Evolutionary conservation across 345 rosid genomes (phyloP).

Genomic region (Syzygium grande): DNA sequence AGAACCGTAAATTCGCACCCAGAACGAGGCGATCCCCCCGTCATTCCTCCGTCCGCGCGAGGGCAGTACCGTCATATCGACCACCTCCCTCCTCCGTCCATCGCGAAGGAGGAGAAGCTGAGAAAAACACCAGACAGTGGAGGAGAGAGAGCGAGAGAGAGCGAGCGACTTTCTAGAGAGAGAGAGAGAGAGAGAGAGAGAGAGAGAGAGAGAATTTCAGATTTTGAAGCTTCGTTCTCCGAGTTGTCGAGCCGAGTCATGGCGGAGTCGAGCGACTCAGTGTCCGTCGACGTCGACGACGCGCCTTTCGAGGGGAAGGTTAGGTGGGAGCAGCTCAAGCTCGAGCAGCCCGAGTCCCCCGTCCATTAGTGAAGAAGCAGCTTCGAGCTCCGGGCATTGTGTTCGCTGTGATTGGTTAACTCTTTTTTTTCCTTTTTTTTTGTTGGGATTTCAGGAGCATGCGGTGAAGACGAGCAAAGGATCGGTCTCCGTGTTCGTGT

Average conservation of each 20-base stretch:
- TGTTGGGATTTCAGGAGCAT: slow-evolving; percentile 34
- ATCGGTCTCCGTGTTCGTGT: slow-evolving; percentile 54
- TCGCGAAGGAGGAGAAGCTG: background rate
- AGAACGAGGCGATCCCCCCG: background rate
- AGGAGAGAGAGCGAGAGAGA: background rate
- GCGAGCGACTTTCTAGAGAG: background rate
- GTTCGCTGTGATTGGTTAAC: background rate
- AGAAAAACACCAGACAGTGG: background rate
- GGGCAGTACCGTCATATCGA: background rate
- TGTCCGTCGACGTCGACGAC: slow-evolving; percentile 35
- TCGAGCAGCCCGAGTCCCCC: background rate
- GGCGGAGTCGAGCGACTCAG: slow-evolving; percentile 45
- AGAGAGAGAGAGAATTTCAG: background rate
- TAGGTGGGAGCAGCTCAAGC: slow-evolving; percentile 1
- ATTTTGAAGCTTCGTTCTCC: background rate
- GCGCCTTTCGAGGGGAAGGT: slow-evolving; percentile 49
- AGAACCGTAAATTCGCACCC: slow-evolving; percentile 1
- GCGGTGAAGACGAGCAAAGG: slow-evolving; percentile 77
- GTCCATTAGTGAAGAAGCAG: background rate
- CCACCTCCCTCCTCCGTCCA: background rate
- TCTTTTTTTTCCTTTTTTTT: background rate
- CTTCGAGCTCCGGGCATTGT: background rate
- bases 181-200: background rate
- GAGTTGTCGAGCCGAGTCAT: slow-evolving; percentile 10
- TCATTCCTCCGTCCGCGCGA: background rate